Base-by-base conservation (phyloP, 2,329 filamentous ascomycete genomes). In the Tolypocladium cylindrosporum region DNA sequence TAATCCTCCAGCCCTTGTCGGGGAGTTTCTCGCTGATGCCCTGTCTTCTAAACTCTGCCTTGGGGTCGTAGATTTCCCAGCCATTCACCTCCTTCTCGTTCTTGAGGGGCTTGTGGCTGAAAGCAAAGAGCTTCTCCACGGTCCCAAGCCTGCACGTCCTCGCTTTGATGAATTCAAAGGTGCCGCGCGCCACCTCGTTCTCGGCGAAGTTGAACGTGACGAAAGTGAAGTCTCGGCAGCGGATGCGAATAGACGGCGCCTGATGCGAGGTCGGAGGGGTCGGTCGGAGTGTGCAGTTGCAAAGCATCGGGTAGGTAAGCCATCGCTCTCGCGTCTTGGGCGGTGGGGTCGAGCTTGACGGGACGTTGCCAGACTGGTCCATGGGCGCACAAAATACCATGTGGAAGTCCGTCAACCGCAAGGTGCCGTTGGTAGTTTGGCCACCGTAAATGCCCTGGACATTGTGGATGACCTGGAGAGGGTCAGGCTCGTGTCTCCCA, bases 271-370 rank as follows among this genome's bases (percentile, higher is more conserved):
- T 78, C 8, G 84, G 79, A 21, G 89, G 87, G 53, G 87, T 85
- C 36, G 91, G 88, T 60, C 90, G 85, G 63, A 93, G 85, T 31
- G 82, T 84, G 74, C 92, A 96, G 67, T 87, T 84, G 45, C 84
- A 84, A 67, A 99, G 90, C 74, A 97, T 92, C 31, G 93, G 92
- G 72, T 92, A 99, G 19, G 94, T 92, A 57, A 97, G 90, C 90
- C 93, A 99, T 69, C 89, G 84, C 73, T 96, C 90, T 69, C 86
- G 74, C 55, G 67, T 66, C 61, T 69, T 74, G 5, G 71, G 69
- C 14, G 69, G 67, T 16, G 63, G 37, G 21, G 61, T 58, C n/a
- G 62, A 55, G 13, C 67, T 63, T 14, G 61, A 55, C 14, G 65
- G 39, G 19, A 67, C 57, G 55, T 54, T 60, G 42, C 54, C 59